Base-by-base conservation (phyloP, 257 asterid species). In the Handroanthus guayacan region DNA sequence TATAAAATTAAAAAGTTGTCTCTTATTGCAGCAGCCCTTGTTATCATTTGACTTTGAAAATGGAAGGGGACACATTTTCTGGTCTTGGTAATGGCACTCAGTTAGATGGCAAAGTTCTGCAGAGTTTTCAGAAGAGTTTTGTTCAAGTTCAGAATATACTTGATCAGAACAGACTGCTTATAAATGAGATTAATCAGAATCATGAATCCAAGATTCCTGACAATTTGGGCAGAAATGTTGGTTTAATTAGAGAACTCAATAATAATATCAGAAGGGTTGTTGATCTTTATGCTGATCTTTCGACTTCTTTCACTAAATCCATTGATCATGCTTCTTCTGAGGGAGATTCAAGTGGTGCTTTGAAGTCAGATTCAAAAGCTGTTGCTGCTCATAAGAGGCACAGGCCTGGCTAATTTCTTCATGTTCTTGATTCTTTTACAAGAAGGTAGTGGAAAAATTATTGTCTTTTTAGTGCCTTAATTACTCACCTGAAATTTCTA, bases 161-260 rank as follows among this genome's bases (percentile, higher is more conserved):
- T 76, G 99, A 92, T 78, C 99, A 92, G 67, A 94, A 94, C 73
- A 82, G 96, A 82, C 78, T 92, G 67, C 72, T 94, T 8, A 94
- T 94, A 67, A 85, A 86, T 50, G 93, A 92, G 96, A 90, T 94
- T 14, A 92, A 94, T 16, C 97, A 90, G 81, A 94, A 94, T 13
- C 99, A 94, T 6, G 97, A 94, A 83, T 94, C 99, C 57, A 89
- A 87, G 79, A 78, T 87, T 55, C 96, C 97, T 5, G 97, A 92
- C 71, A 90, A 90, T 62, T 80, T 94, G 83, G 87, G 79, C 87
- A 83, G 95, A 71, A 94, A 94, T 74, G 97, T 92, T 75, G 97
- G 97, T 9, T 67, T 94, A 36, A 90, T 94, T 41, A 88, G 84
- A 72, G 97, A 94, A 62, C 93, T 94, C 55, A 94, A 94, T 84